Percentiles rank a stretch among this genome's conserved stretches.
These are phyloP conservation scores for Lathyrus aphaca DNA, from an alignment of 306 rosid species.

Conservation along the genomic window DNA sequence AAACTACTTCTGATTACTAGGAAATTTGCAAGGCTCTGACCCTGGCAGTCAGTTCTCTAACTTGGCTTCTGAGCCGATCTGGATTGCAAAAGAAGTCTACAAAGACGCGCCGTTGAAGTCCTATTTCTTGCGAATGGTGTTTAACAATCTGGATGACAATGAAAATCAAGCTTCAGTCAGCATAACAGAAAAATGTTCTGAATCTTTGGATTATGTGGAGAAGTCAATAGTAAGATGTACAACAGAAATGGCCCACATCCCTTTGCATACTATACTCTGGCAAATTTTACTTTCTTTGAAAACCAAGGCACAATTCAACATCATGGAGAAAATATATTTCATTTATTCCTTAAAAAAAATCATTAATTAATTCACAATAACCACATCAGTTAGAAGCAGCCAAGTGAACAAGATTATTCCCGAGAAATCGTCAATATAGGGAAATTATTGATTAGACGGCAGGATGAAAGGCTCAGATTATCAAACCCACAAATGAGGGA, in stretches of 20 bases:
- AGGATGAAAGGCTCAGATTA: background rate
- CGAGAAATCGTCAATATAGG: no score
- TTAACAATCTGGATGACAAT: slow-evolving; percentile 73
- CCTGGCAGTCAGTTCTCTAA: slow-evolving; percentile 79
- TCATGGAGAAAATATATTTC: background rate
- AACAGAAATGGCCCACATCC: background rate
- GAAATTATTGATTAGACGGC: no score
- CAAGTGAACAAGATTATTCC: background rate
- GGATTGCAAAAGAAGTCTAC: slow-evolving; percentile 98
- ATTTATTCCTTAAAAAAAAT: background rate
- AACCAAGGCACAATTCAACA: background rate
- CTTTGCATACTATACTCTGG: no score
- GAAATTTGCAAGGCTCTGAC: slow-evolving; percentile 88
- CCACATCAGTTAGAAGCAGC: background rate
- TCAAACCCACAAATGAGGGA: slow-evolving; percentile 1
- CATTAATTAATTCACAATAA: background rate
- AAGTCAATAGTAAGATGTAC: slow-evolving; percentile 6
- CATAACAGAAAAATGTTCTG: slow-evolving; percentile 15
- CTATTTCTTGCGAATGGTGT: slow-evolving; percentile 87
- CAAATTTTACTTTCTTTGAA: no score
- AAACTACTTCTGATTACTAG: slow-evolving; percentile 33
- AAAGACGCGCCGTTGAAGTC: slow-evolving; percentile 83
- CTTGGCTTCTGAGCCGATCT: slow-evolving; percentile 81
- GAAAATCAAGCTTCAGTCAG: slow-evolving; percentile 23
- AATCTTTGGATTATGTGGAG: slow-evolving; percentile 10